Conservation (phyloP, 139 green algal genomes). For the Axilococcus clingmanii region DNA sequence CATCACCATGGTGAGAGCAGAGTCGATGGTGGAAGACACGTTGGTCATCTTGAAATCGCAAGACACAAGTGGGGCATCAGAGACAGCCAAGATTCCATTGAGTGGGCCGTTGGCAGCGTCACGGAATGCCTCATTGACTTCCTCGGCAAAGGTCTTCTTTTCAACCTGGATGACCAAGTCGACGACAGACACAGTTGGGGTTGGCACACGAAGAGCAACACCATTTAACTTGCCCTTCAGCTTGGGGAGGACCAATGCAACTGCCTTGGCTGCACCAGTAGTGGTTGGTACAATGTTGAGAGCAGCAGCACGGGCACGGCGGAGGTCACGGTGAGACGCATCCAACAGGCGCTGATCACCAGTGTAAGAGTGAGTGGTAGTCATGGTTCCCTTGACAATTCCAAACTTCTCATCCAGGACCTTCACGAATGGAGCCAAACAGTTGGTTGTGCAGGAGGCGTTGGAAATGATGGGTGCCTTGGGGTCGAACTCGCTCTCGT, state of each 20-base stretch:
- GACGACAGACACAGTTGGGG: conserved; percentile 95
- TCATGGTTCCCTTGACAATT: conserved; percentile 99
- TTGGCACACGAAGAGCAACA: conserved; percentile 97
- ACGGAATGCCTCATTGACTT: conserved; percentile 97
- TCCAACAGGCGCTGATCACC: conserved; percentile 98
- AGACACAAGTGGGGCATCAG: conserved; percentile 92
- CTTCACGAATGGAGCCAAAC: conserved; percentile 99
- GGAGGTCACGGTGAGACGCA: conserved; percentile 94
- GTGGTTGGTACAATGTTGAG: conserved; percentile 99
- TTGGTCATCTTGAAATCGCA: conserved; percentile 86
- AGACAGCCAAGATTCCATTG: conserved; percentile 86
- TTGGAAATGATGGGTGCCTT: conserved; percentile 90
- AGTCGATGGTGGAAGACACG: conserved; percentile 88
- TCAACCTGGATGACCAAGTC: conserved; percentile 96
- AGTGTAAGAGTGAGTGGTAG: conserved; percentile 99
- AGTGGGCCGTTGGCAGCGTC: conserved; percentile 68
- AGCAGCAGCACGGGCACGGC: conserved; percentile 88
- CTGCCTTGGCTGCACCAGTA: conserved; percentile 97
- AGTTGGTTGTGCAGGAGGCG: conserved; percentile 99
- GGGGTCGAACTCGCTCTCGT: conserved; percentile 84
- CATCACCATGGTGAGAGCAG: conserved; percentile 99
- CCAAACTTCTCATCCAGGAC: conserved; percentile 97
- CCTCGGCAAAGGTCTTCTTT: conserved; percentile 99
- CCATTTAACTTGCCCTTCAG: conserved; percentile 95
- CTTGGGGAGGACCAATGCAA: conserved; percentile 87